These are phyloP conservation scores for Ceriops zippeliana DNA, from an alignment of 345 rosid genomes.

Conservation along the genomic window DNA sequence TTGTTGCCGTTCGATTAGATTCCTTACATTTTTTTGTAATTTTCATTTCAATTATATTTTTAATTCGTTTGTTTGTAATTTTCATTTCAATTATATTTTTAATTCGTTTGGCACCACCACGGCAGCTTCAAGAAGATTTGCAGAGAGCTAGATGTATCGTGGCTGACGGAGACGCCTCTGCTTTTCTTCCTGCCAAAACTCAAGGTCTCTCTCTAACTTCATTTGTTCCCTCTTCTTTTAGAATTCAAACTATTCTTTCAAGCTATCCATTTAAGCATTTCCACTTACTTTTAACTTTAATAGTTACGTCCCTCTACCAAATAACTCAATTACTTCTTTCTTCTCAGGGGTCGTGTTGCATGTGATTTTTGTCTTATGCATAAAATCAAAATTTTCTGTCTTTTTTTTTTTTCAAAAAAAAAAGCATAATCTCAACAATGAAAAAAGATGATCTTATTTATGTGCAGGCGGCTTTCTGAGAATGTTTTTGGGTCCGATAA, in stretches of 20 bases:
- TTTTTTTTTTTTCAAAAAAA: neutral
- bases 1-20: no score
- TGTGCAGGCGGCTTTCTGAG: constrained; percentile 60
- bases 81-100: no score
- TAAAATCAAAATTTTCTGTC: neutral
- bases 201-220: constrained; percentile 40
- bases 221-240: neutral
- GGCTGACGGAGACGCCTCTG: constrained; percentile 77
- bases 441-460: neutral
- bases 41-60: no score
- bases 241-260: neutral
- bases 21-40: no score
- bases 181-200: constrained; percentile 67
- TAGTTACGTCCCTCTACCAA: no score
- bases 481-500: constrained; percentile 92
- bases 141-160: constrained; percentile 68
- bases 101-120: neutral
- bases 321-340: no score
- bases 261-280: no score
- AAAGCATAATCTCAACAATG: neutral
- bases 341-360: no score
- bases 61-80: no score
- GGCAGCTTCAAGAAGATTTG: constrained; percentile 81
- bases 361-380: no score
- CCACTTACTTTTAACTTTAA: no score